Base-by-base conservation (phyloP, 2,329 filamentous ascomycete species). In the Uncinocarpus reesii region DNA sequence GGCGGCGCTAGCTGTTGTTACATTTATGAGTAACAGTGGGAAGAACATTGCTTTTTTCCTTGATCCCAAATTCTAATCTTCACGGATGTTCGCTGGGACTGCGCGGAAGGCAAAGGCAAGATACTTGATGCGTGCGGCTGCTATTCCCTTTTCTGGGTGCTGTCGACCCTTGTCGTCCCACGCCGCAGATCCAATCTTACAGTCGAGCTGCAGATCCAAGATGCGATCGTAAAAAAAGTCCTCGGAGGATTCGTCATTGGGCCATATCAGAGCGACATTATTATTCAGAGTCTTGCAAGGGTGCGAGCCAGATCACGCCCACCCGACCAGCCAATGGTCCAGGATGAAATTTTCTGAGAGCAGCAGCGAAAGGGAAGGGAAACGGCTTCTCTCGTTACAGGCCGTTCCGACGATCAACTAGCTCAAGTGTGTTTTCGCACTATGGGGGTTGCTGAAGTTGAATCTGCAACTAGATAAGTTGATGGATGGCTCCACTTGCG, bases 141-240 rank as follows among this genome's bases (percentile, higher is more conserved):
- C 21, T 41, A 29, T 29, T 26, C 13, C 38, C 38, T 41, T 8
- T 41, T 13, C 38, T 28, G 38, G 38, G 24, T 18, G 11, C 23
- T 28, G 26, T 41, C 20, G 7, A 29, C 15, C 21, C 24, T 40
- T 26, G 38, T 20, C 10, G n/a, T 8, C 24, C 38, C 38, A 41
- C 24, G 38, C 24, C 15, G 38, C 38, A 41, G 38, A 41, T 41
- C 38, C 5, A 28, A 41, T 26, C 15, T 41, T 28, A n/a, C 21
- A 41, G 15, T 26, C 7, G 35, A 24, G 11, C n/a, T 40, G 21
- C 38, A 41, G 38, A 40, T 40, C 36, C 36, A 21, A 40, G 36
- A 40, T 26, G 2, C 21, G 23, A 41, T 41, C n/a, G n/a, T 29
- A 23, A 18, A n/a, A n/a, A n/a, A 13, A 18, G 21, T 28, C n/a